These are phyloP conservation scores for Clonostachys byssicola DNA, from an alignment of 2,329 filamentous ascomycete genomes.

Conservation along the genomic window DNA sequence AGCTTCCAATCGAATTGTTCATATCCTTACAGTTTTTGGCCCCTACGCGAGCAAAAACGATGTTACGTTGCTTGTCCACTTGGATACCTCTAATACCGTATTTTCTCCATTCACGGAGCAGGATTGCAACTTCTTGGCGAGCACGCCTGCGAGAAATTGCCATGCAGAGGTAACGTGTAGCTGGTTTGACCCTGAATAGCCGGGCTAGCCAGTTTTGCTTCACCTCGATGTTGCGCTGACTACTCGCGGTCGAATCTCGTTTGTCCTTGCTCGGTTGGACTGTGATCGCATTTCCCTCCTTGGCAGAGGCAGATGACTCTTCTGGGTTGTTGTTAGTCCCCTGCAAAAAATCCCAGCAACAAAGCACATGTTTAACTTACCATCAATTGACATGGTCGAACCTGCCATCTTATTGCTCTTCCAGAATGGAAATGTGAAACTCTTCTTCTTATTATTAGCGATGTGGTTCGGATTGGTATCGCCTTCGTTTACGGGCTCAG, in stretches of 20 bases:
- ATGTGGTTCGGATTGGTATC: neutral
- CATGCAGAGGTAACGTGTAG: slow-evolving; percentile 71
- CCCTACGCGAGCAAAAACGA: slow-evolving; percentile 75
- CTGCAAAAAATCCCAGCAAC: neutral
- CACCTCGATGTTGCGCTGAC: slow-evolving; percentile 54
- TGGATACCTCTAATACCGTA: slow-evolving; percentile 79
- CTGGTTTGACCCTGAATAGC: slow-evolving; percentile 86
- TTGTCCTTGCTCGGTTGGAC: slow-evolving; percentile 11
- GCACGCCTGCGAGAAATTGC: slow-evolving; percentile 63
- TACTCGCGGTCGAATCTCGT: slow-evolving; percentile 4
- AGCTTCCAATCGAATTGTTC: neutral
- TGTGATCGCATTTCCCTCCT: slow-evolving; percentile 2
- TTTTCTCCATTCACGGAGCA: slow-evolving; percentile 75
- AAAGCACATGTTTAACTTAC: slow-evolving; percentile 21
- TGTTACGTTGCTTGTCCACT: slow-evolving; percentile 73
- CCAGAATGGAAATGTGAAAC: slow-evolving; percentile 52
- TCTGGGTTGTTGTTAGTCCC: neutral
- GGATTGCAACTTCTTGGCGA: slow-evolving; percentile 69
- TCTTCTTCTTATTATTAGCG: slow-evolving; percentile 37
- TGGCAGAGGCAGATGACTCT: neutral
- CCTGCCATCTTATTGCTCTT: slow-evolving; percentile 41
- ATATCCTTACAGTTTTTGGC: slow-evolving; percentile 70
- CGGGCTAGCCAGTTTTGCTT: slow-evolving; percentile 86
- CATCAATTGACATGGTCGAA: slow-evolving; percentile 36
- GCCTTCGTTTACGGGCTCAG: slow-evolving; percentile 1